Percentiles rank a stretch among this genome's conserved stretches.
These are phyloP conservation scores for Elaeis oleifera DNA, from an alignment of 202 grass and related monocot species.

Conservation along the genomic window DNA sequence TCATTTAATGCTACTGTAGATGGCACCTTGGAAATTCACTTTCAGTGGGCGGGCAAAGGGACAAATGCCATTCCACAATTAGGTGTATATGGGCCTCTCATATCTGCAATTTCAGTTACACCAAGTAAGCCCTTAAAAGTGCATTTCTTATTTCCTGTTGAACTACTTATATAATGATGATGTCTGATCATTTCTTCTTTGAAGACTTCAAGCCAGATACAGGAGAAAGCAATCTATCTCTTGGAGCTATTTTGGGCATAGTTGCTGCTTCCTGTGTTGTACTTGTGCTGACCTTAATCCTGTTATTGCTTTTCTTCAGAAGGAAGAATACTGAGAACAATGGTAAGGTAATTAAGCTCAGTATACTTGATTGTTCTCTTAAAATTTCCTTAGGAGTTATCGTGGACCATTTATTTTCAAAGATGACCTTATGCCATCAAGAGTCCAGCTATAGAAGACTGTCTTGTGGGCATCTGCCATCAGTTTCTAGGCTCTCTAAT, in stretches of 20 bases:
- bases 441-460: no score
- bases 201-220: slow-evolving; percentile 1
- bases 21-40: not conserved
- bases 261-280: not conserved
- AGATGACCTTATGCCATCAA: no score
- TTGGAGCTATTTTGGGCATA: not conserved
- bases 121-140: not conserved
- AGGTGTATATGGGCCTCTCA: not conserved
- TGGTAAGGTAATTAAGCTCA: not conserved
- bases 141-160: not conserved
- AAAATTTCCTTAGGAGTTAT: not conserved
- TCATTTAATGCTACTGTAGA: no score
- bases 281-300: not conserved
- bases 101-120: slow-evolving; percentile 2
- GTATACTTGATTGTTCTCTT: not conserved
- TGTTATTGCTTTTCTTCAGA: not conserved
- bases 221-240: not conserved
- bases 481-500: no score
- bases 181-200: not conserved
- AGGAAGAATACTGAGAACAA: not conserved
- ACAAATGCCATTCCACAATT: not conserved
- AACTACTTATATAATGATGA: not conserved
- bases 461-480: no score
- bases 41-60: slow-evolving; percentile 2
- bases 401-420: no score